These are phyloP conservation scores for Galeopsis tetrahit DNA, from an alignment of 257 asterid species.

Conservation along the genomic window DNA sequence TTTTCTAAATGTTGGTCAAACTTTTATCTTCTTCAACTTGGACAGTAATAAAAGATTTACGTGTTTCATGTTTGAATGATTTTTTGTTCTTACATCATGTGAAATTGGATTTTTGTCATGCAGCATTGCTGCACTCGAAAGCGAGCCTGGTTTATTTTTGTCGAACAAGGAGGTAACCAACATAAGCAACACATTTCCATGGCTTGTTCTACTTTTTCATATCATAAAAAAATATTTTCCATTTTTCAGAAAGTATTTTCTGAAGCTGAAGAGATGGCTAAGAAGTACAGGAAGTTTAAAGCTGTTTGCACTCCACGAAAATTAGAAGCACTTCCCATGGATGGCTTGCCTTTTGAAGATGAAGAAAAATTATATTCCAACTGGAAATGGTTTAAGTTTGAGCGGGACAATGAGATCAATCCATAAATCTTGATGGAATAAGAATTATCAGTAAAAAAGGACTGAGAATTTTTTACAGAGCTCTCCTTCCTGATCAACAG, in stretches of 20 bases:
- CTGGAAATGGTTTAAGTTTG: conserved; percentile 91
- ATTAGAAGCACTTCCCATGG: conserved; percentile 52
- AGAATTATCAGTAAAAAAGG: not conserved
- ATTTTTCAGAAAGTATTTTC: conserved; percentile 71
- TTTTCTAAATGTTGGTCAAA: not conserved
- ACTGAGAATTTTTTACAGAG: not conserved
- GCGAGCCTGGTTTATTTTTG: conserved; percentile 86
- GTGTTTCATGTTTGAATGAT: not conserved
- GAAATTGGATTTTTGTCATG: conserved; percentile 37
- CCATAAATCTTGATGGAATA: conserved; percentile 21
- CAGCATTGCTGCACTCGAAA: conserved; percentile 92
- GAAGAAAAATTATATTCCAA: conserved; percentile 75
- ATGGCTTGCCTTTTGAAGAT: conserved; percentile 68
- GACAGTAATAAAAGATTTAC: conserved; percentile 2
- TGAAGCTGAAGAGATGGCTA: conserved; percentile 89
- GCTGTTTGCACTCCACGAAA: conserved; percentile 45
- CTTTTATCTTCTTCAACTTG: not conserved
- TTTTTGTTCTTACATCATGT: conserved; percentile 24
- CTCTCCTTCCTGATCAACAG: conserved; percentile 15
- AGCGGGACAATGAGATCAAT: conserved; percentile 43
- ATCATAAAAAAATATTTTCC: not conserved
- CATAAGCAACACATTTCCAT: not conserved
- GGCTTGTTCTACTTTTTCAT: conserved; percentile 2
- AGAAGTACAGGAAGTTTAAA: conserved; percentile 65
- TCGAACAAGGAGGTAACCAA: conserved; percentile 72